Evolutionary conservation across 768 basidiomycete species (phyloP), one percentile per base, ranked within the genome.

Genomic region (Coprinopsis cinerea): DNA sequence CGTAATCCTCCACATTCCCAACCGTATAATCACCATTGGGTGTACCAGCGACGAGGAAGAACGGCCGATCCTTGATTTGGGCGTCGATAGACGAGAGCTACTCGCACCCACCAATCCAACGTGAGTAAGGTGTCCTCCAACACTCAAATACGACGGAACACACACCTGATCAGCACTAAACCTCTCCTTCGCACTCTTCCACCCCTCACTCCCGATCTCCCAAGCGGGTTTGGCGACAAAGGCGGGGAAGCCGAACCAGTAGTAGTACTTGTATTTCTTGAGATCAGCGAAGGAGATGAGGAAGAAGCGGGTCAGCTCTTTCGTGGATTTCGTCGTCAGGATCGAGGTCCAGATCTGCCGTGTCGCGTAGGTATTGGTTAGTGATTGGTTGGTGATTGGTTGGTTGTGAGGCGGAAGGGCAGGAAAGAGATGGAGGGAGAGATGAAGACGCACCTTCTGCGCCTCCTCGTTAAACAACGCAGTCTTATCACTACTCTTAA

Each of bases 161-260:
- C 83, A 25, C 23, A 43, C 41, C 41, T 43, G 5, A 44, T 68
- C 62, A 14, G 72, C 63, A 22, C 62, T 39, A 0, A 66, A 69
- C 46, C 68, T 70, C 2, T 67, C 70, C 0, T 67, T 63, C 2
- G 79, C 85, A 25, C 55, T 47, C 43, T 61, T 67, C 81, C 87
- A 88, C 0, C 83, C 86, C 10, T 67, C 61, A 4, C 73, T 77
- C 27, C 72, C 69, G 56, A 89, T 83, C 70, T 90, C 85, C 94
- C 94, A 97, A 4, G 86, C 81, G 5, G 96, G 93, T 57, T 90
- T 92, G 18, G 88, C 73, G 0, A 85, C 84, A 55, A 97, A 84
- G 0, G 94, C 92, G 1, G 96, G 95, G 64, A 97, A 96, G 0
- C 89, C 88, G 61, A 97, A 97, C 96, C 95, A 99, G 67, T 97